Evolutionary conservation across 2,329 filamentous ascomycete species (phyloP).

Genomic region (Pestalotiopsis sp.): DNA sequence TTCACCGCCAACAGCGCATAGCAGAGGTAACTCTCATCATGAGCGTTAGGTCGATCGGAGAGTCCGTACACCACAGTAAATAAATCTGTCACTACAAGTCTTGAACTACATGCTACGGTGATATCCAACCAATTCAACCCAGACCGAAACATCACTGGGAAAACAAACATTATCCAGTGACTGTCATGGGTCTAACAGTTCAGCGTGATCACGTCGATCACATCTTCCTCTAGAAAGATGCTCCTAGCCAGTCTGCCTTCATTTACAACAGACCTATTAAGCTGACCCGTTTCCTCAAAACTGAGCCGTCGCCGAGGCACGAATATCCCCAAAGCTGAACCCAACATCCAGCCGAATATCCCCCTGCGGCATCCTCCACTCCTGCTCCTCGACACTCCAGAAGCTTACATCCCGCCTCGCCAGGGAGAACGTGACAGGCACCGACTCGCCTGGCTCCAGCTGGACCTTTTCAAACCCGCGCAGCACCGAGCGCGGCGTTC

Average conservation of each 20-base stretch:
- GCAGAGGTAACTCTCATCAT: not conserved
- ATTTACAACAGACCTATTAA: no score
- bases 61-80: no score
- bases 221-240: no score
- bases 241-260: no score
- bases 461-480: not conserved
- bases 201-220: no score
- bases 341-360: not conserved
- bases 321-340: not conserved
- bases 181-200: no score
- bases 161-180: no score
- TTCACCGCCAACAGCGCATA: not conserved
- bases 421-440: not conserved
- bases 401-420: not conserved
- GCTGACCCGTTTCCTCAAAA: not conserved
- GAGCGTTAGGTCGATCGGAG: no score
- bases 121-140: no score
- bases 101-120: no score
- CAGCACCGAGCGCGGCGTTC: not conserved
- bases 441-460: constrained; percentile 10
- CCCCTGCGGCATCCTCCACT: not conserved
- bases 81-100: no score
- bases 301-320: not conserved
- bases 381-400: not conserved
- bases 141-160: no score